A percentile compares a stretch with the other conserved stretches of the same genome.
phyloP scores from a whole-genome alignment of 139 green algal genomes.

The Chara braunii region DNA sequence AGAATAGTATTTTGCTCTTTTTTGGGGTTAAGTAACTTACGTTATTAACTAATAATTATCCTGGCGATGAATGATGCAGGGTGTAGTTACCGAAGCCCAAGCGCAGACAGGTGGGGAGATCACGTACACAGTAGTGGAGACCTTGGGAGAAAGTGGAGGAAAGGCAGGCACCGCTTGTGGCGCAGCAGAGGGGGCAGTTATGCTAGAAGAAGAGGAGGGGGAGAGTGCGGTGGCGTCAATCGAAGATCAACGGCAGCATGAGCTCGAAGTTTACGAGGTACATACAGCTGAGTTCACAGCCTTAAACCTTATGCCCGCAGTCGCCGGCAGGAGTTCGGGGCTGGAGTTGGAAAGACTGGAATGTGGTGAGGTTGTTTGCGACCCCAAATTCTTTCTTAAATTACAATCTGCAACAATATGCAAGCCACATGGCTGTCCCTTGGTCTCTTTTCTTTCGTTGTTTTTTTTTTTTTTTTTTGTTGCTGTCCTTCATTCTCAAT shows the following conservation, averaged over 20 bases:
- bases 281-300: neutral
- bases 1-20: too few species aligned
- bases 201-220: constrained; percentile 30
- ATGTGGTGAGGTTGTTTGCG: too few species aligned
- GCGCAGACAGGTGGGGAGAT: neutral
- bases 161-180: neutral
- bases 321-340: too few species aligned
- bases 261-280: constrained; percentile 43
- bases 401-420: too few species aligned
- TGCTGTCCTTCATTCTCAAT: too few species aligned
- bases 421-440: too few species aligned
- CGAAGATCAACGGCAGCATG: constrained; percentile 17
- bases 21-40: too few species aligned
- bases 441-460: too few species aligned
- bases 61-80: neutral
- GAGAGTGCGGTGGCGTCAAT: constrained; percentile 8
- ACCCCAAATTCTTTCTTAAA: too few species aligned
- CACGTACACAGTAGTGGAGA: constrained; percentile 9
- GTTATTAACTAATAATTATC: neutral
- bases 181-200: neutral
- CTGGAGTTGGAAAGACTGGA: too few species aligned
- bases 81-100: neutral
- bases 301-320: too few species aligned
- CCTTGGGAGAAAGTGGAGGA: constrained; percentile 1
- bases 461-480: too few species aligned